These are phyloP conservation scores for Aspergillus alliaceus DNA, from an alignment of 2,329 filamentous ascomycete species.

Conservation along the genomic window DNA sequence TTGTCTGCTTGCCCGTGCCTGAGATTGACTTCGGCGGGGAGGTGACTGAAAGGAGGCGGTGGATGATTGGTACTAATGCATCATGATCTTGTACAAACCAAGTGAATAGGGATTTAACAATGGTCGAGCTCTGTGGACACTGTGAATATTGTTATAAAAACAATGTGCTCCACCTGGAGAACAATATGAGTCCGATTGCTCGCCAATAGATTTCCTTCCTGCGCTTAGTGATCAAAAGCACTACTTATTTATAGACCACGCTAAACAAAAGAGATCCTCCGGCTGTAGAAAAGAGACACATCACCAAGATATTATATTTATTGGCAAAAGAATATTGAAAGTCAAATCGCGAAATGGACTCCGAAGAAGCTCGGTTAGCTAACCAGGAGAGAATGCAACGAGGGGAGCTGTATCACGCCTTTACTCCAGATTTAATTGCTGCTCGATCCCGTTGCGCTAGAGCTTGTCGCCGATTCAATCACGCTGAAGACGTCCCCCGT, in stretches of 20 bases:
- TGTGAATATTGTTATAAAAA: too few species aligned
- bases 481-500: conserved; percentile 58
- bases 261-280: not conserved
- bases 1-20: not conserved
- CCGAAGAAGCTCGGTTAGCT: conserved; percentile 17
- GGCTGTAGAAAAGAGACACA: too few species aligned
- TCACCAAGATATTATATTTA: too few species aligned
- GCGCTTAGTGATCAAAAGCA: too few species aligned
- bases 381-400: conserved; percentile 55
- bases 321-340: too few species aligned
- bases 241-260: not conserved
- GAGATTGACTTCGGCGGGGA: not conserved
- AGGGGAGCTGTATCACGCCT: conserved; percentile 73
- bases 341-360: not conserved
- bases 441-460: conserved; percentile 63
- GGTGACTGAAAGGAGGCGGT: not conserved
- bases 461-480: conserved; percentile 66
- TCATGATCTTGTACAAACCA: not conserved
- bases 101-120: too few species aligned
- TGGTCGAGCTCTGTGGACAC: too few species aligned
- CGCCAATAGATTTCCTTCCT: too few species aligned
- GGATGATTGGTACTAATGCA: not conserved
- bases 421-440: conserved; percentile 65
- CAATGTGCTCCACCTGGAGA: too few species aligned
- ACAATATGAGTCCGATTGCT: too few species aligned